Percentiles rank a stretch among this genome's conserved stretches.
phyloP scores from a whole-genome alignment of 2,329 filamentous ascomycete species.

The Pseudogymnoascus sp. region DNA sequence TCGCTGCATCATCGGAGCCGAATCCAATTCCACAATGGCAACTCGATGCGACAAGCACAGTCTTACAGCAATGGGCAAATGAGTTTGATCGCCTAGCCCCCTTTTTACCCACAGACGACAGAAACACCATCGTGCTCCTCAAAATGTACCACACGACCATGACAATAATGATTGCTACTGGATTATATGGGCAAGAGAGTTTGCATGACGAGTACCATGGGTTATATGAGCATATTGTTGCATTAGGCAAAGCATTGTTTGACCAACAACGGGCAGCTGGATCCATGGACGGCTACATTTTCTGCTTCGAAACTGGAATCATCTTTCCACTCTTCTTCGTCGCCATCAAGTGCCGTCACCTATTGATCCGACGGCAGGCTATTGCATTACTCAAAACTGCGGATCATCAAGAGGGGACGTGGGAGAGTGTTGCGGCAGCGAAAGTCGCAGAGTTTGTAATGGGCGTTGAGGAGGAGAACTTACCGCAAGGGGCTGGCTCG shows the following conservation, averaged over 20 bases:
- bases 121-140: slow-evolving; percentile 1
- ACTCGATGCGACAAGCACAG: neutral
- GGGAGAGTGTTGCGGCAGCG: slow-evolving; percentile 38
- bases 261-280: neutral
- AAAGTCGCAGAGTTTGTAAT: neutral
- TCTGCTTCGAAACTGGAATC: slow-evolving; percentile 34
- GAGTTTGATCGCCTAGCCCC: neutral
- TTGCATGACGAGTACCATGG: slow-evolving; percentile 8
- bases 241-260: slow-evolving; percentile 5
- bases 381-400: slow-evolving; percentile 51
- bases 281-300: neutral
- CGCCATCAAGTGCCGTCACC: slow-evolving; percentile 52
- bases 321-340: slow-evolving; percentile 55
- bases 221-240: slow-evolving; percentile 10
- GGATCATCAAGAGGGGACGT: slow-evolving; percentile 55
- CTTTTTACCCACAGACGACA: neutral
- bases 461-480: neutral
- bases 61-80: neutral
- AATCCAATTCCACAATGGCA: slow-evolving; percentile 10
- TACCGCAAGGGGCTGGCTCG: neutral
- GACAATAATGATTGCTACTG: slow-evolving; percentile 10
- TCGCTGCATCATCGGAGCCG: slow-evolving; percentile 10
- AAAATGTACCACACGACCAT: slow-evolving; percentile 13
- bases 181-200: slow-evolving; percentile 10
- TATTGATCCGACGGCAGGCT: slow-evolving; percentile 46